These are phyloP conservation scores for Xanthoconium purpureum DNA, from an alignment of 768 basidiomycete species.

Conservation along the genomic window DNA sequence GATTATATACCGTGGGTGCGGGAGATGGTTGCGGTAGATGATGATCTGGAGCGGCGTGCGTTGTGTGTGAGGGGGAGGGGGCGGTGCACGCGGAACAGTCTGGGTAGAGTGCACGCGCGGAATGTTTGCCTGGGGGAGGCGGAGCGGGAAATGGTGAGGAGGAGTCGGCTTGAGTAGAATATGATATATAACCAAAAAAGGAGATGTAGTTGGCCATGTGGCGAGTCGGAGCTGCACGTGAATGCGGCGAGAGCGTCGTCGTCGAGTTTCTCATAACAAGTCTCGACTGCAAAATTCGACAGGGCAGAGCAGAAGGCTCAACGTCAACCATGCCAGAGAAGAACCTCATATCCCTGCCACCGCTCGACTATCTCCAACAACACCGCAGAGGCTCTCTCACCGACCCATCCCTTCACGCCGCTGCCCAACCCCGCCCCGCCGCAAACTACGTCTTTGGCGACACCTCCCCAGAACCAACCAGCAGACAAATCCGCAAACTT, in stretches of 20 bases:
- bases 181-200: conserved; percentile 15
- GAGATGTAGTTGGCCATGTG: conserved; percentile 25
- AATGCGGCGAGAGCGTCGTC: background rate
- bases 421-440: conserved; percentile 51
- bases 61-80: conserved; percentile 38
- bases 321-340: conserved; percentile 15
- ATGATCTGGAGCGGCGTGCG: conserved; percentile 33
- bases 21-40: conserved; percentile 64
- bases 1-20: conserved; percentile 73
- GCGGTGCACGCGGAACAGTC: conserved; percentile 60
- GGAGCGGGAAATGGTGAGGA: conserved; percentile 34
- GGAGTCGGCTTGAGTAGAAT: conserved; percentile 13
- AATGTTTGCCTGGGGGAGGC: conserved; percentile 39
- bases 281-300: conserved; percentile 2
- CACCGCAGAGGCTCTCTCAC: conserved; percentile 83
- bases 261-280: conserved; percentile 25
- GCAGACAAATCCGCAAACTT: conserved; percentile 49
- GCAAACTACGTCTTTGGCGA: conserved; percentile 75
- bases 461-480: conserved; percentile 37
- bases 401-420: conserved; percentile 73
- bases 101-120: conserved; percentile 41
- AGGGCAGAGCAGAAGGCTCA: too few relatives aligned
- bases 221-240: conserved; percentile 28
- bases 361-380: conserved; percentile 74
- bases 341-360: conserved; percentile 58